Evolutionary conservation across 352 stramenopile species (phyloP).

Genomic region (Globisporangium spinosum): DNA sequence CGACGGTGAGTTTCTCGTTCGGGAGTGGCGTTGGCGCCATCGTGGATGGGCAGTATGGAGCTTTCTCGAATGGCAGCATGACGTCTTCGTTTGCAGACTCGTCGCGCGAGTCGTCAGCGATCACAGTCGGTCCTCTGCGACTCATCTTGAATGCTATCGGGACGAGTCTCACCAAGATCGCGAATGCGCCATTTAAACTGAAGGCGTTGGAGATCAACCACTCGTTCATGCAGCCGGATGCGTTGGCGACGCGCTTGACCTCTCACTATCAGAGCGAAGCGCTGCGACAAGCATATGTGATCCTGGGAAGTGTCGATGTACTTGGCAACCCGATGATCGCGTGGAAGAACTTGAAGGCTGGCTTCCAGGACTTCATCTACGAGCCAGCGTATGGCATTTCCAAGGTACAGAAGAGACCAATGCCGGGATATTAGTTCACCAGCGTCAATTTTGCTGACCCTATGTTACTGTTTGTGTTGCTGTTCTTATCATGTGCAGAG

Average conservation of each 20-base stretch:
- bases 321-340: slow-evolving; percentile 87
- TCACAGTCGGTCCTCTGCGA: slow-evolving; percentile 72
- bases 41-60: slow-evolving; percentile 45
- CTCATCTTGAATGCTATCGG: slow-evolving; percentile 86
- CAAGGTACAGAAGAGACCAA: slow-evolving; percentile 28
- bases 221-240: slow-evolving; percentile 83
- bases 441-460: neutral
- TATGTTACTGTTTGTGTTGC: neutral
- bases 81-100: slow-evolving; percentile 17
- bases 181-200: slow-evolving; percentile 83
- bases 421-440: neutral
- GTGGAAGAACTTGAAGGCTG: slow-evolving; percentile 79
- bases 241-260: slow-evolving; percentile 54
- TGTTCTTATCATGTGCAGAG: slow-evolving; percentile 27
- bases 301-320: slow-evolving; percentile 85
- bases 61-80: slow-evolving; percentile 27
- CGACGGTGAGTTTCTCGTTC: slow-evolving; percentile 84
- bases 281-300: slow-evolving; percentile 85
- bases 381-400: slow-evolving; percentile 77
- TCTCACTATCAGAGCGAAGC: slow-evolving; percentile 88
- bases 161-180: slow-evolving; percentile 85
- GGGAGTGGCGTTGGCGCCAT: slow-evolving; percentile 63
- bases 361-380: slow-evolving; percentile 81
- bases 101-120: slow-evolving; percentile 34
- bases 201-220: slow-evolving; percentile 74